phyloP scores from a whole-genome alignment of 805 yeast genomes.

The Citeromyces matritensis region DNA sequence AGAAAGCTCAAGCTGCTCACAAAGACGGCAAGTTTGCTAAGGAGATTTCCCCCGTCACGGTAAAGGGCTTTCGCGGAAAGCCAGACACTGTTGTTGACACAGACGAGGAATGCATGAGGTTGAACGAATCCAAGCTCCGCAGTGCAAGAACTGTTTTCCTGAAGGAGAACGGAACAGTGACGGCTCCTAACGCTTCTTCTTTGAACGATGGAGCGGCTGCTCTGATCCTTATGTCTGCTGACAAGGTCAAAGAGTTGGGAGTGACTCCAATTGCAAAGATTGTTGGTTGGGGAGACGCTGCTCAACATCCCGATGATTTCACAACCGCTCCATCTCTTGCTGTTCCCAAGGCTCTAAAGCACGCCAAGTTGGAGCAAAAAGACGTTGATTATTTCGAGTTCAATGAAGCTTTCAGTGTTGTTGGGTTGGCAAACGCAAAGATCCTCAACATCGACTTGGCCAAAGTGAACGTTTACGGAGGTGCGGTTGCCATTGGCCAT shows the following conservation, averaged over 20 bases:
- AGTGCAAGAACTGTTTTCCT: slow-evolving; percentile 91
- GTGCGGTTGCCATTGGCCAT: slow-evolving; percentile 93
- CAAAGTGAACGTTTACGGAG: slow-evolving; percentile 83
- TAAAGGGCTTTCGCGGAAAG: slow-evolving; percentile 86
- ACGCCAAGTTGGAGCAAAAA: slow-evolving; percentile 48
- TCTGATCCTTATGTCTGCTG: slow-evolving; percentile 71
- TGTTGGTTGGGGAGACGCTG: slow-evolving; percentile 97
- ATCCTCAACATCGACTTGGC: slow-evolving; percentile 43
- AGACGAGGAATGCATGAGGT: slow-evolving; percentile 77
- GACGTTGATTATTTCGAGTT: slow-evolving; percentile 87
- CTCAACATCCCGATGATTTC: slow-evolving; percentile 86
- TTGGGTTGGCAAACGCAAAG: slow-evolving; percentile 81
- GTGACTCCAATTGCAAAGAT: slow-evolving; percentile 83
- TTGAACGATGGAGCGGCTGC: slow-evolving; percentile 98
- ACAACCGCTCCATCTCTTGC: slow-evolving; percentile 94
- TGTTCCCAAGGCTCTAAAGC: slow-evolving; percentile 89
- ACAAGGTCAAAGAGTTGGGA: slow-evolving; percentile 71
- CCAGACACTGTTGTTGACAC: slow-evolving; percentile 56
- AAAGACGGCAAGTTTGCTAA: slow-evolving; percentile 63
- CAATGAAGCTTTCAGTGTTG: slow-evolving; percentile 96
- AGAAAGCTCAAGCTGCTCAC: slow-evolving; percentile 73
- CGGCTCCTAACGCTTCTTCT: slow-evolving; percentile 95
- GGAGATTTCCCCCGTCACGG: slow-evolving; percentile 80
- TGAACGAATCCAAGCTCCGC: slow-evolving; percentile 63
- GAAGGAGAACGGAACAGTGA: slow-evolving; percentile 87